A percentile compares a stretch with the other conserved stretches of the same genome.
Evolutionary conservation across 495 filamentous ascomycete species (phyloP).

Genomic region (Filosporella fistucella): DNA sequence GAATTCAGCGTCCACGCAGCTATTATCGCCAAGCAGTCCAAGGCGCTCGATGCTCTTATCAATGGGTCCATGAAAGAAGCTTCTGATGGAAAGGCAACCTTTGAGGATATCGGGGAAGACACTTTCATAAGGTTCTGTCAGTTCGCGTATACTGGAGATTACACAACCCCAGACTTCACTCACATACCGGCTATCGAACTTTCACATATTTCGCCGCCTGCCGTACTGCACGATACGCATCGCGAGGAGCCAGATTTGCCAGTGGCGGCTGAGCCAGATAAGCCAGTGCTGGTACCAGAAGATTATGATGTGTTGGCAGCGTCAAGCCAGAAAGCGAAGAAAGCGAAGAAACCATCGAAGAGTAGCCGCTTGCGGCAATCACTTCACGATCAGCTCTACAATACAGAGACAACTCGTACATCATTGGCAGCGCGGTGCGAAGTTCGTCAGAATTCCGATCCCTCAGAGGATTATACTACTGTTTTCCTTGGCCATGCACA

Average conservation of each 20-base stretch:
- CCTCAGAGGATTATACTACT: slow-evolving; percentile 28
- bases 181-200: too few relatives aligned
- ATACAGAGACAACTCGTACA: slow-evolving; percentile 1
- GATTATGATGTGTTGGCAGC: not conserved
- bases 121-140: slow-evolving; percentile 22
- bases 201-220: too few relatives aligned
- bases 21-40: slow-evolving; percentile 16
- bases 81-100: slow-evolving; percentile 7
- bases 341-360: slow-evolving; percentile 1
- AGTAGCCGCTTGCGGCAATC: slow-evolving; percentile 1
- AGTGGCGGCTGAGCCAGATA: not conserved
- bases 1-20: slow-evolving; percentile 18
- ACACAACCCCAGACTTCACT: slow-evolving; percentile 13
- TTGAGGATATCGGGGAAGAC: slow-evolving; percentile 19
- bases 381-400: slow-evolving; percentile 1
- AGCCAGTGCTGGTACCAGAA: not conserved
- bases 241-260: too few relatives aligned
- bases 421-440: not conserved
- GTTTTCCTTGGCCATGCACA: slow-evolving; percentile 11
- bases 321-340: not conserved
- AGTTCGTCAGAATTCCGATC: slow-evolving; percentile 3
- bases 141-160: slow-evolving; percentile 21
- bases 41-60: slow-evolving; percentile 15
- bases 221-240: too few relatives aligned
- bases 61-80: slow-evolving; percentile 20